Evolutionary conservation across 495 filamentous ascomycete genomes (phyloP), one percentile per base, ranked within the genome.

Genomic region (Hyaloscypha bicolor): DNA sequence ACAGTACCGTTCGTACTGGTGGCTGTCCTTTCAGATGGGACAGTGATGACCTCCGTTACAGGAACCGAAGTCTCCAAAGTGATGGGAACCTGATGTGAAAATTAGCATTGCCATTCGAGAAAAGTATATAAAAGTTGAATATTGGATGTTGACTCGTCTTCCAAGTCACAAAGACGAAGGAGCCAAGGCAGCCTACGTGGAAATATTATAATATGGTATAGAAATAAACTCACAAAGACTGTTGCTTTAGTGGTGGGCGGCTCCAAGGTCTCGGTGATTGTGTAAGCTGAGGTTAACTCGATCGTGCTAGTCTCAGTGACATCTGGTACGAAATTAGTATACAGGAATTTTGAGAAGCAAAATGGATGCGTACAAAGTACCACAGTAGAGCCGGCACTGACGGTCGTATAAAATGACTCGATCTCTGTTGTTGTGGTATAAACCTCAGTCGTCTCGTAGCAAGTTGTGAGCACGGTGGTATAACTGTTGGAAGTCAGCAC

Each of bases 161-260:
- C 35, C 8, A 8, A 37, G 12, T 12, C 12, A 8, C 35, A 12
- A 37, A 3, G 12, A 12, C 35, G 12, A 37, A 37, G 35, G 35
- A 37, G 35, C 12, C 35, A 12, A 37, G 12, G 8, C 35, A 37
- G 1, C 2, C 25, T 25, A 25, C 25, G 25, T 25, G 25, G 25
- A 25, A 25, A 25, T 25, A 2, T 25, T 25, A 25, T 25, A 37
- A 37, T 1, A 8, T 37, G 35, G 35, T 8, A 12, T 37, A 3
- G 35, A 37, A 37, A 3, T 37, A 3, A 37, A 12, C 35, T 37
- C 12, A 37, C 42, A 16, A 57, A 53, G 61, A 69, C 69, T 30
- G 69, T 71, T 12, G 65, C 55, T 22, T 71, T 67, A 9, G 42
- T 64, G 48, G 69, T 71, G 9, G 71, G 71, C 22, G 66, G 63